Base-by-base conservation (phyloP, 345 rosid species). In the Ailanthus altissimus region DNA sequence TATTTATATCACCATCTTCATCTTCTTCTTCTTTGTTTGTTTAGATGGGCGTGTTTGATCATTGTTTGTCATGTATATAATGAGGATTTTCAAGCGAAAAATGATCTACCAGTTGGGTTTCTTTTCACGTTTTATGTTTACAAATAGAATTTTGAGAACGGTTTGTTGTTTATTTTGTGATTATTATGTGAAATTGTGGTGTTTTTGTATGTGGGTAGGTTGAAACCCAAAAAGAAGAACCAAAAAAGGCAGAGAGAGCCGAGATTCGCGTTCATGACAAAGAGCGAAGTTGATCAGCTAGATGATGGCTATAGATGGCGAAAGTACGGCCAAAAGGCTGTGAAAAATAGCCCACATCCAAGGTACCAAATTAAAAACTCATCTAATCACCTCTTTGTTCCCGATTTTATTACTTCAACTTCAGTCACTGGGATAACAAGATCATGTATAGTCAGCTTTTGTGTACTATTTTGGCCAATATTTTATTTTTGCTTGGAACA, bases 271-370 rank as follows among this genome's bases (percentile, higher is more conserved):
- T 97, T 97, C 91, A 89, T 97, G 86, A 97, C 99, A 0, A 90
- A 94, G 90, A 94, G 97, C 45, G 98, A 97, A 73, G 85, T 94
- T 47, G 98, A 97, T 86, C 94, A 94, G 38, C 85, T 97, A n/a
- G 99, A 97, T 70, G 99, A 97, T 54, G 98, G 99, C 20, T 97
- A 86, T 77, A 85, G 98, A 46, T 97, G 99, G 99, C 91, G 99
- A 74, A 97, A 97, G 76, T 97, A 97, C 83, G 99, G 99, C 60
- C 99, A 97, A 60, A 97, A 97, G 83, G 97, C 99, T 73, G 98
- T 97, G 65, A 97, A 94, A 77, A 94, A 94, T 80, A 97, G 98
- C 85, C 98, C 97, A 66, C 89, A 85, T 81, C 99, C 99, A 70
- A 92, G 99, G 99, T 97, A 84, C 42, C 12, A 57, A 9, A 32